These are phyloP conservation scores for Penicillium fuscoglaucum DNA, from an alignment of 2,329 filamentous ascomycete species.

Conservation along the genomic window DNA sequence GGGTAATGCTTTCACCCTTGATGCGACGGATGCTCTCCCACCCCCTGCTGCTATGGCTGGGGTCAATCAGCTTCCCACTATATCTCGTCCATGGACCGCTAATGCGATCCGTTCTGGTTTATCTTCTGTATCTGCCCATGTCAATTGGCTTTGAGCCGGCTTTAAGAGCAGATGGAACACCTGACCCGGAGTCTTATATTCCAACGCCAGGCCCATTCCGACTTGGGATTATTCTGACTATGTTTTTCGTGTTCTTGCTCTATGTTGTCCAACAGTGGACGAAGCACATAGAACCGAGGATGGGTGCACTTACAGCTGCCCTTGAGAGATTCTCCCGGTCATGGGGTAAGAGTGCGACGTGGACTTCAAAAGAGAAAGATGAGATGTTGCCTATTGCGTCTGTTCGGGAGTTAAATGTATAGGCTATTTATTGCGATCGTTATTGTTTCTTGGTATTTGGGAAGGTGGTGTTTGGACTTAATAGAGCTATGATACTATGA, in stretches of 20 bases:
- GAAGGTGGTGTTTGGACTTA: background rate
- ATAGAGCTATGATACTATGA: background rate
- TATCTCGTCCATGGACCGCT: conserved; percentile 65
- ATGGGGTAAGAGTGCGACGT: conserved; percentile 12
- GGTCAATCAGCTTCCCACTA: conserved; percentile 64
- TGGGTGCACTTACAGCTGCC: conserved; percentile 28
- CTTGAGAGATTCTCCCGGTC: conserved; percentile 30
- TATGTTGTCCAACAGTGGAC: conserved; percentile 54
- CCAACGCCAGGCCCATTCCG: conserved; percentile 40
- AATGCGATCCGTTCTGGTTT: conserved; percentile 60
- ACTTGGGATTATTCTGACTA: conserved; percentile 43
- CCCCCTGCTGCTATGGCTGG: conserved; percentile 60
- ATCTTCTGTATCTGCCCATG: conserved; percentile 57
- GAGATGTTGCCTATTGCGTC: background rate
- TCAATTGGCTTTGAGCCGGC: conserved; percentile 20
- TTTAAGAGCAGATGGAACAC: conserved; percentile 25
- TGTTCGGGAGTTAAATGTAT: background rate
- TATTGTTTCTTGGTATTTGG: background rate
- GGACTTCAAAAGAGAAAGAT: conserved; percentile 1
- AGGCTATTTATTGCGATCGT: background rate
- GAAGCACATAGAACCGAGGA: conserved; percentile 56
- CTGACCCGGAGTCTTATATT: conserved; percentile 32
- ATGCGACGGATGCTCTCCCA: conserved; percentile 57
- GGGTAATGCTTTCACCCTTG: conserved; percentile 54
- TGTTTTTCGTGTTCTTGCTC: conserved; percentile 53